A percentile compares a stretch with the other conserved stretches of the same genome.
Conservation (phyloP, 2,329 filamentous ascomycete species). For the Exserohilum rostratum region DNA sequence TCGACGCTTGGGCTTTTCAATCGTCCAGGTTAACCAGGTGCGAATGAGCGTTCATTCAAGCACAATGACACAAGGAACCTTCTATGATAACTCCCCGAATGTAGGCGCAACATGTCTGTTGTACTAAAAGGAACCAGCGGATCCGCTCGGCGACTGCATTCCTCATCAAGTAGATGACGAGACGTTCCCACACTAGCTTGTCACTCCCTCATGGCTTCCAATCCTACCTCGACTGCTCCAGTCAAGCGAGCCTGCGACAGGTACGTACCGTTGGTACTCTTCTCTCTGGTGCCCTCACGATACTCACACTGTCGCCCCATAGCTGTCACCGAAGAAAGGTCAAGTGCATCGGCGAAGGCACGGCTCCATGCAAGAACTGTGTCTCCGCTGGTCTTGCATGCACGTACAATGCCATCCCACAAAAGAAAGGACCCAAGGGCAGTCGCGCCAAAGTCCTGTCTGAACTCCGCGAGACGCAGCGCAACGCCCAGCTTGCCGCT, state of each 20-base stretch:
- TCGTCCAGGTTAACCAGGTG: constrained; percentile 43
- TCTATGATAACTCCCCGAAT: constrained; percentile 33
- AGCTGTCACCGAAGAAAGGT: constrained; percentile 58
- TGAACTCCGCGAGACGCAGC: constrained; percentile 62
- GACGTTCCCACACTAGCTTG: constrained; percentile 26
- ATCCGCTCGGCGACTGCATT: constrained; percentile 32
- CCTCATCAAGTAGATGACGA: constrained; percentile 32
- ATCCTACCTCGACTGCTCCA: constrained; percentile 42
- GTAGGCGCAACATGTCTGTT: constrained; percentile 37
- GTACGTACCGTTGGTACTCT: constrained; percentile 32
- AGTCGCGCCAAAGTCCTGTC: constrained; percentile 68
- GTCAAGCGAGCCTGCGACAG: constrained; percentile 53
- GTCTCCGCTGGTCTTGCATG: constrained; percentile 64
- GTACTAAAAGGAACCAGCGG: constrained; percentile 38
- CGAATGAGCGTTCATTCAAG: constrained; percentile 39
- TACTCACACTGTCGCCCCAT: constrained; percentile 16
- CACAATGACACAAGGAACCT: constrained; percentile 45
- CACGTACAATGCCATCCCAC: constrained; percentile 68
- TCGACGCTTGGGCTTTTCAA: constrained; percentile 41
- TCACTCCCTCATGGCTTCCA: constrained; percentile 37
- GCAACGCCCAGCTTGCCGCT: constrained; percentile 53
- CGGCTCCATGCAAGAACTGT: constrained; percentile 66
- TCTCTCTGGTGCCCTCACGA: constrained; percentile 8
- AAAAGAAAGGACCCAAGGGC: constrained; percentile 68
- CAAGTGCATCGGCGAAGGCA: constrained; percentile 58